Evolutionary conservation across 192 early-diverging fungal genomes (phyloP).

Genomic region (Podila epigama): DNA sequence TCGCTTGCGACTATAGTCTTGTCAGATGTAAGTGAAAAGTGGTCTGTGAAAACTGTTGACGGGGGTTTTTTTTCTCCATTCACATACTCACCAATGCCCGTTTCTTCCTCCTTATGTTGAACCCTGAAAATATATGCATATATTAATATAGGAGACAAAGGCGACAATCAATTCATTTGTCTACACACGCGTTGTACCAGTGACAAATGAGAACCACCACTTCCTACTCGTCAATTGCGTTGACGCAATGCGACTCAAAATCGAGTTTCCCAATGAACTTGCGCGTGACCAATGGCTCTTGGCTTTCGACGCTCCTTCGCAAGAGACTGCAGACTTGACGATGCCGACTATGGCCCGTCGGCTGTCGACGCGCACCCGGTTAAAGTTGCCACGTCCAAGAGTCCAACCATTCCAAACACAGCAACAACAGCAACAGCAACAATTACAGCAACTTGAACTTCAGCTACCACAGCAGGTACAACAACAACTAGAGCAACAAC

Average conservation of each 20-base stretch:
- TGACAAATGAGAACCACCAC: not conserved
- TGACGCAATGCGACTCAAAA: not conserved
- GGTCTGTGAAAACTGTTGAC: no score
- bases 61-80: no score
- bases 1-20: not conserved
- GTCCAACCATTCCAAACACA: not conserved
- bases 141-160: not conserved
- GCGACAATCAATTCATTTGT: not conserved
- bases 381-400: not conserved
- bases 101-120: not conserved
- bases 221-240: not conserved
- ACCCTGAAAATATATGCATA: not conserved
- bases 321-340: not conserved
- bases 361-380: not conserved
- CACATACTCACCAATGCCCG: no score
- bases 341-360: not conserved
- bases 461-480: not conserved
- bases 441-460: not conserved
- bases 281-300: slow-evolving; percentile 9
- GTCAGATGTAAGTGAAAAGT: not conserved
- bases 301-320: not conserved
- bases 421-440: not conserved
- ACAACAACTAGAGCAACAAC: no score
- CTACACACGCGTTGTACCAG: not conserved
- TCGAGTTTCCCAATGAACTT: slow-evolving; percentile 2